Evolutionary conservation across 2,329 filamentous ascomycete genomes (phyloP).

Genomic region (Phialocephala subalpina): DNA sequence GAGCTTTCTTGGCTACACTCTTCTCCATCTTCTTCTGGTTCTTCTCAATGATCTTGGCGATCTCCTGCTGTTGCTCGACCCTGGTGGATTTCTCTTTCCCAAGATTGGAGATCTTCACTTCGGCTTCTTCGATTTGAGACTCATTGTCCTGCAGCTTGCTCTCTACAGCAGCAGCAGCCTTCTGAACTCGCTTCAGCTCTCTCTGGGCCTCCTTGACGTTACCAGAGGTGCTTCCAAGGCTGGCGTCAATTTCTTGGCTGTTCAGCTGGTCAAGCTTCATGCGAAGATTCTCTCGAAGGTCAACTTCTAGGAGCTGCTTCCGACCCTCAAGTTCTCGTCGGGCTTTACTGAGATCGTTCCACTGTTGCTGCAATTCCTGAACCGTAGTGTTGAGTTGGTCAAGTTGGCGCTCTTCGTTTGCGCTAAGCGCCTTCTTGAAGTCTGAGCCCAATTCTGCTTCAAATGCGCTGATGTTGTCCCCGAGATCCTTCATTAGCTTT

Average conservation of each 20-base stretch:
- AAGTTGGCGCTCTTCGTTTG: slow-evolving; percentile 83
- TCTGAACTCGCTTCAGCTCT: slow-evolving; percentile 81
- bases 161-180: slow-evolving; percentile 71
- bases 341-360: slow-evolving; percentile 76
- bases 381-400: slow-evolving; percentile 73
- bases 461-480: slow-evolving; percentile 77
- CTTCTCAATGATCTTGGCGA: slow-evolving; percentile 80
- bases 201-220: slow-evolving; percentile 80
- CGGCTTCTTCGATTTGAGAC: slow-evolving; percentile 67
- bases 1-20: slow-evolving; percentile 86
- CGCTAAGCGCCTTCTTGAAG: slow-evolving; percentile 89
- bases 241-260: slow-evolving; percentile 74
- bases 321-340: slow-evolving; percentile 80
- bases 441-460: slow-evolving; percentile 83
- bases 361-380: slow-evolving; percentile 78
- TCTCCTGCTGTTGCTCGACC: slow-evolving; percentile 76
- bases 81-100: slow-evolving; percentile 64
- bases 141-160: slow-evolving; percentile 79
- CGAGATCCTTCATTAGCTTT: slow-evolving; percentile 76
- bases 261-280: slow-evolving; percentile 88
- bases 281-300: slow-evolving; percentile 87
- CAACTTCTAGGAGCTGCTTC: slow-evolving; percentile 85
- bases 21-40: slow-evolving; percentile 92
- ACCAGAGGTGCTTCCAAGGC: slow-evolving; percentile 66
- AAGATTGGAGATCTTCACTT: slow-evolving; percentile 47